Evolutionary conservation across 2,329 filamentous ascomycete genomes (phyloP), one percentile per base, ranked within the genome.

Genomic region (Talaromyces albobiverticillius): DNA sequence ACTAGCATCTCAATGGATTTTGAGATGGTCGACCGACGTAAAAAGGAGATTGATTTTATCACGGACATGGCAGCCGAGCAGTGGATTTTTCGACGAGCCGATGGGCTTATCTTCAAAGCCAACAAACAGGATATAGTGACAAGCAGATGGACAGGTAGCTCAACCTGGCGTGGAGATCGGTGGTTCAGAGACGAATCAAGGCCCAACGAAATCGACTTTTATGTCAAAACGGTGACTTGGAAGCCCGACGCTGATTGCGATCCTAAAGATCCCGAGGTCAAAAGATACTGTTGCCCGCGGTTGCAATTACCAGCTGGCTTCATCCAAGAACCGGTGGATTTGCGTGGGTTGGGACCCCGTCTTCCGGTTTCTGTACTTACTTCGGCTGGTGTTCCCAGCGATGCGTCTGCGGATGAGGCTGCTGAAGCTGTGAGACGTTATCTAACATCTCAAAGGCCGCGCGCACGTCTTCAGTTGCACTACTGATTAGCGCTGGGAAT

Each of bases 11-110:
- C 64, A 23, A 65, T 80, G 4, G 76, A 80, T 38, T 63, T 80
- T 14, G 80, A 82, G 63, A 77, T 74, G 2, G 53, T 81, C 6
- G 68, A 74, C 48, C 66, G 75, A 11, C 78, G 79, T 56, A 73
- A 71, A 51, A 60, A 57, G 0, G 76, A 81, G 59, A 62, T 82
- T 3, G 66, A 79, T 38, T 60, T 62, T 7, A 76, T 82, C n/a
- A 72, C 74, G 4, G 58, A 66, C 13, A 62, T 71, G 47, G 70
- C 70, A 51, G 56, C 65, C 1, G 61, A 67, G 25, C 59, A 57
- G n/a, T 74, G 70, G 72, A 64, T 64, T 41, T 72, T 73, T 56
- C 62, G 56, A 52, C 65, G 70, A 16, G 57, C n/a, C 1, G 71
- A 74, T 34, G 71, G 68, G 1, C 50, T 46, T 3, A 52, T 64